Evolutionary conservation across 164 flowering plant genomes (phyloP).

Genomic region (Tetracentron sinense): DNA sequence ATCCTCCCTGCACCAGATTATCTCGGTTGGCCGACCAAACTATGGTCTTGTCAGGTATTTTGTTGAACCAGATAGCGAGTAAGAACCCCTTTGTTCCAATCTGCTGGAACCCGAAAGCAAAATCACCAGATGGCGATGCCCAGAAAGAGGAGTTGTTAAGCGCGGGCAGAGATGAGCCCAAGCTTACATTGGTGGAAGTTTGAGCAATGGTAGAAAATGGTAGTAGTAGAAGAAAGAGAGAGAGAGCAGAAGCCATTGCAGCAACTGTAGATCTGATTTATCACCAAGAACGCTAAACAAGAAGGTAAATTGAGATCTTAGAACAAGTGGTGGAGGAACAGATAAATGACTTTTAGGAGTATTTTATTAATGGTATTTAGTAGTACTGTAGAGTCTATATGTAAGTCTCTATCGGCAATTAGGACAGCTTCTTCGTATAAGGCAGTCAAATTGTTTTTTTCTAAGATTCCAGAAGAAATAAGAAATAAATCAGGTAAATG

Average conservation of each 20-base stretch:
- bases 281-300: too few species aligned
- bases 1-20: constrained; percentile 21
- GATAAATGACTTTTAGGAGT: too few species aligned
- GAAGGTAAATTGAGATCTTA: too few species aligned
- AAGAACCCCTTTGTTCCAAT: constrained; percentile 11
- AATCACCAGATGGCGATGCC: constrained; percentile 34
- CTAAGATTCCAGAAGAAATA: too few species aligned
- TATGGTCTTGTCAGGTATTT: constrained; percentile 29
- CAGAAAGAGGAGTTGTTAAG: constrained; percentile 12
- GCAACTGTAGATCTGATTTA: too few species aligned
- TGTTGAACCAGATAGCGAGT: constrained; percentile 36
- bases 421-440: too few species aligned
- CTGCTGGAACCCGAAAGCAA: constrained; percentile 32
- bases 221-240: constrained; percentile 7
- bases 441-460: too few species aligned
- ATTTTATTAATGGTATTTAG: too few species aligned
- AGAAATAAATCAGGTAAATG: too few species aligned
- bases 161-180: constrained; percentile 29
- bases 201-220: constrained; percentile 14
- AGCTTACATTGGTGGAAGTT: constrained; percentile 11
- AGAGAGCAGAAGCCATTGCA: not conserved
- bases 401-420: too few species aligned
- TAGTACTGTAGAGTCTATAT: too few species aligned
- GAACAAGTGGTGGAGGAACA: not conserved
- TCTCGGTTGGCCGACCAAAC: constrained; percentile 36